Percentiles rank a stretch among this genome's conserved stretches.
Conservation (phyloP, 441 rosid species). For the Populus trichocarpa region DNA sequence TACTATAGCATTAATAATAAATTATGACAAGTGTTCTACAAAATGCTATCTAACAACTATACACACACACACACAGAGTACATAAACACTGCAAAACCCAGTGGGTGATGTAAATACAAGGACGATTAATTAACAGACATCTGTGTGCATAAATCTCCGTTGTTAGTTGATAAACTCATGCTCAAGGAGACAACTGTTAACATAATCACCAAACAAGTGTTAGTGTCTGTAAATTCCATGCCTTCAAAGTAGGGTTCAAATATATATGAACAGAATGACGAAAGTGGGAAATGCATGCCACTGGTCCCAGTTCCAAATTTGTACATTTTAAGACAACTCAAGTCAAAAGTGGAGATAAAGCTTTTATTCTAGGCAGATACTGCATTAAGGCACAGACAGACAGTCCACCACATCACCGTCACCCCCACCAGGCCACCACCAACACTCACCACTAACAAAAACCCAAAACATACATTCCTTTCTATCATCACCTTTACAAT, state of each 20-base stretch:
- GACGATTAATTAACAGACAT: background rate
- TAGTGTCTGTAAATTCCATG: background rate
- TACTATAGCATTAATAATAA: too few relatives aligned
- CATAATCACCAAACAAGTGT: background rate
- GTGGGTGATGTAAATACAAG: background rate
- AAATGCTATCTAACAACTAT: too few relatives aligned
- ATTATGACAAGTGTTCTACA: background rate
- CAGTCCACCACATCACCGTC: background rate
- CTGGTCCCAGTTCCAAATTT: background rate
- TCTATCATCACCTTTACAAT: conserved; percentile 4
- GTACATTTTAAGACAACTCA: background rate
- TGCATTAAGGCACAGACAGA: conserved; percentile 16
- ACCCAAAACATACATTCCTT: conserved; percentile 14
- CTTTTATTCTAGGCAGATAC: conserved; percentile 1
- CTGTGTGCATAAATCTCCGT: background rate
- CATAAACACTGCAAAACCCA: background rate
- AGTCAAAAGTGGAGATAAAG: conserved; percentile 30
- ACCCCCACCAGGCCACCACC: conserved; percentile 16
- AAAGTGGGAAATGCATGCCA: conserved; percentile 10
- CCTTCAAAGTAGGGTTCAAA: conserved; percentile 6
- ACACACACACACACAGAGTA: too few relatives aligned
- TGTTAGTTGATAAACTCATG: background rate
- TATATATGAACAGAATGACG: conserved; percentile 20
- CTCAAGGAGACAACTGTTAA: conserved; percentile 4
- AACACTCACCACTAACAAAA: conserved; percentile 21